These are phyloP conservation scores for Arthrinium puccinioides DNA, from an alignment of 2,329 filamentous ascomycete species.

Conservation along the genomic window DNA sequence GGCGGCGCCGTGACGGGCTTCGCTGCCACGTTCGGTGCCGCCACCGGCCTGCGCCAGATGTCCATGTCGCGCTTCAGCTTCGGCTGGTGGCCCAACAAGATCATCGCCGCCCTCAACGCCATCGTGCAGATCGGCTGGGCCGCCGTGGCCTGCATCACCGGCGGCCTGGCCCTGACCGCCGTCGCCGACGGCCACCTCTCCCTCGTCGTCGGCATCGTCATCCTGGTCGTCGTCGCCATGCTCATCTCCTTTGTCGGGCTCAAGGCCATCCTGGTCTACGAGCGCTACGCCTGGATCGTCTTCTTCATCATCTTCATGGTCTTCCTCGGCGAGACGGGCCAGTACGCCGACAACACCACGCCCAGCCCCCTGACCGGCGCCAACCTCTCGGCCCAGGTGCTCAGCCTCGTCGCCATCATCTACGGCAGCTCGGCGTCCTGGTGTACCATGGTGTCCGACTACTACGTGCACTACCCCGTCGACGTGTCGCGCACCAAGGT, in stretches of 20 bases:
- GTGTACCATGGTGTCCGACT: conserved; percentile 37
- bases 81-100: conserved; percentile 42
- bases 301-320: conserved; percentile 41
- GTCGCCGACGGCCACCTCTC: conserved; percentile 36
- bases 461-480: conserved; percentile 39
- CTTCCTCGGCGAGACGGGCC: conserved; percentile 37
- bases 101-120: conserved; percentile 42
- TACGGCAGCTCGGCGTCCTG: conserved; percentile 43
- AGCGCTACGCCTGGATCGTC: conserved; percentile 41
- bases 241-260: conserved; percentile 45
- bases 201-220: conserved; percentile 43
- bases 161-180: conserved; percentile 40
- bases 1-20: conserved; percentile 36
- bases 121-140: conserved; percentile 43
- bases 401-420: conserved; percentile 36
- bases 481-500: conserved; percentile 36
- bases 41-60: conserved; percentile 42
- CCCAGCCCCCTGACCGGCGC: conserved; percentile 26
- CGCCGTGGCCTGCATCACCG: conserved; percentile 43
- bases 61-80: conserved; percentile 41
- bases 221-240: conserved; percentile 40
- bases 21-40: conserved; percentile 42
- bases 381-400: conserved; percentile 28
- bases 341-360: conserved; percentile 30
- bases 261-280: conserved; percentile 39